Conservation (phyloP, 2,329 filamentous ascomycete genomes). For the Arachnomyces sp. region DNA sequence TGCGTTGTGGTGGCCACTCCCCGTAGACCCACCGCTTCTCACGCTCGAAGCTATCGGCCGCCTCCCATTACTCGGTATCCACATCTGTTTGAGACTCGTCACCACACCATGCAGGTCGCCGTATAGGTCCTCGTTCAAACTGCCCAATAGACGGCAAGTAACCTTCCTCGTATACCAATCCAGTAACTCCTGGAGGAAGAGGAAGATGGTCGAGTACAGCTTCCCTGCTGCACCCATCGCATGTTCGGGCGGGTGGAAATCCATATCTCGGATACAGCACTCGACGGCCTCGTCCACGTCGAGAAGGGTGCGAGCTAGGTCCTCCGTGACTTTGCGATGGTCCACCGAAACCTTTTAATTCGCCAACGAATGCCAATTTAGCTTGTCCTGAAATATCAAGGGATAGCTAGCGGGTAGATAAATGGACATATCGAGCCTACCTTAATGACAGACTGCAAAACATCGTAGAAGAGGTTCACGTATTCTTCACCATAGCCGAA, state of each 20-base stretch:
- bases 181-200: conserved; percentile 31
- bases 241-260: conserved; percentile 8
- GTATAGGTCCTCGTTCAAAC: conserved; percentile 28
- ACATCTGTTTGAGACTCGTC: conserved; percentile 20
- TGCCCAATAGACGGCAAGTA: conserved; percentile 28
- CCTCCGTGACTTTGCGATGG: conserved; percentile 29
- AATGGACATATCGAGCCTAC: conserved; percentile 15
- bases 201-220: conserved; percentile 29
- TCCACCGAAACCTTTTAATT: conserved; percentile 24
- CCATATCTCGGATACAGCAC: conserved; percentile 10
- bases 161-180: conserved; percentile 29
- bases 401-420: background rate
- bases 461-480: conserved; percentile 27
- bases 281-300: conserved; percentile 26
- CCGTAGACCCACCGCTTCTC: background rate
- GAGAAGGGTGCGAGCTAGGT: conserved; percentile 24
- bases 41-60: too few relatives aligned
- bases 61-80: too few relatives aligned
- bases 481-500: conserved; percentile 23
- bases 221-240: conserved; percentile 18
- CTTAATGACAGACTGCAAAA: conserved; percentile 30
- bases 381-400: background rate
- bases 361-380: background rate
- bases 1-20: conserved; percentile 14
- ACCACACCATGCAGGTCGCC: conserved; percentile 26